phyloP scores from a whole-genome alignment of 2,329 filamentous ascomycete species.

The Hypomyces rosellus region DNA sequence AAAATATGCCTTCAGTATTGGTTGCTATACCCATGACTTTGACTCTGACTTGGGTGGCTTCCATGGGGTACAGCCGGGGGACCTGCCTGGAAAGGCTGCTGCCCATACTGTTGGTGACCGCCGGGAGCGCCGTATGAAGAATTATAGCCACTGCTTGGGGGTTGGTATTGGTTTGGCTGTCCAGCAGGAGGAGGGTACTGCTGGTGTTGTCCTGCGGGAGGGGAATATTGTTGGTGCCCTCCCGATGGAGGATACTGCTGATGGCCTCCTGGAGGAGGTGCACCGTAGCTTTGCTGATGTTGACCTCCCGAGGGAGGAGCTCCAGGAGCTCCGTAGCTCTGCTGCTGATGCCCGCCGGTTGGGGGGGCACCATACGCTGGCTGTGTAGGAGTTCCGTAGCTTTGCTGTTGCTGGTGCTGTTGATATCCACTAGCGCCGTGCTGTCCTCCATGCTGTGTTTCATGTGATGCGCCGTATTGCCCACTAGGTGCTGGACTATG shows the following conservation, averaged over 20 bases:
- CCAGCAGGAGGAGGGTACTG: slow-evolving; percentile 19
- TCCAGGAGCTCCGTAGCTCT: slow-evolving; percentile 15
- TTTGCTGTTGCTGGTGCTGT: slow-evolving; percentile 15
- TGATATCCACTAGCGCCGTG: slow-evolving; percentile 18
- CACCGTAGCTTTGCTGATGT: slow-evolving; percentile 19
- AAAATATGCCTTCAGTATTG: slow-evolving; percentile 3
- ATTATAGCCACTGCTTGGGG: slow-evolving; percentile 20
- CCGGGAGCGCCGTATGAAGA: slow-evolving; percentile 23
- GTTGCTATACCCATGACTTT: slow-evolving; percentile 9
- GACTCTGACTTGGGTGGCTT: slow-evolving; percentile 10
- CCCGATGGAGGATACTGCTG: slow-evolving; percentile 4
- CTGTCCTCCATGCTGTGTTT: slow-evolving; percentile 20
- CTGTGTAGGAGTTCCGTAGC: slow-evolving; percentile 17
- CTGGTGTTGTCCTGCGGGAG: slow-evolving; percentile 10
- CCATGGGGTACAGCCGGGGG: slow-evolving; percentile 15
- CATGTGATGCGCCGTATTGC: slow-evolving; percentile 9
- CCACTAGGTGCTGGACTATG: slow-evolving; percentile 14
- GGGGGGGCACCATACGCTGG: slow-evolving; percentile 16
- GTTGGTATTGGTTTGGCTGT: neutral
- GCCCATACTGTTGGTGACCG: slow-evolving; percentile 24
- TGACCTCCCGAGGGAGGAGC: slow-evolving; percentile 12
- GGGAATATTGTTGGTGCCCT: slow-evolving; percentile 6
- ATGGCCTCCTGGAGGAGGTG: slow-evolving; percentile 10
- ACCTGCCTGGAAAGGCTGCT: slow-evolving; percentile 21
- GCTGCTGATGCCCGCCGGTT: slow-evolving; percentile 12